phyloP scores from a whole-genome alignment of 345 rosid species.

The Firmiana major region DNA sequence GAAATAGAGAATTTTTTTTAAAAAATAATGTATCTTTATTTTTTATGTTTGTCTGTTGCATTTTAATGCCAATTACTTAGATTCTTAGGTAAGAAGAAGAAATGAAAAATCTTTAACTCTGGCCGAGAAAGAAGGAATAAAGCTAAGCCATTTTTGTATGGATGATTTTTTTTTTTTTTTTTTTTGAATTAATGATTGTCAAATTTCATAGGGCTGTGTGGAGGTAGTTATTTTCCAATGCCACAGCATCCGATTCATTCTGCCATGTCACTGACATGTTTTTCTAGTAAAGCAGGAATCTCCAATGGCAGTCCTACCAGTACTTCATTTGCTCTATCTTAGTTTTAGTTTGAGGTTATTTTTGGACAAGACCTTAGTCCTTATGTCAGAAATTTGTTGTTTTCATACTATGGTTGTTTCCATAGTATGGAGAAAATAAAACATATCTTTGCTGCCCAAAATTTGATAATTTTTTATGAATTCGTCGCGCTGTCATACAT shows the following conservation, averaged over 20 bases:
- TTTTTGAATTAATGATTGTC: not conserved
- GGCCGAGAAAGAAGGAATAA: not conserved
- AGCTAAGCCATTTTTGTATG: not conserved
- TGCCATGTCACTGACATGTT: conserved; percentile 23
- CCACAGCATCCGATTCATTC: conserved; percentile 4
- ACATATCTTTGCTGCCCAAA: not conserved
- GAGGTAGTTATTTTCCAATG: conserved; percentile 20
- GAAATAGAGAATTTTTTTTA: not conserved
- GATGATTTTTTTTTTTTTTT: not conserved
- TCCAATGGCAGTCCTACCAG: conserved; percentile 39
- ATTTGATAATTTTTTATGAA: not conserved
- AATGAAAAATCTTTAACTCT: not conserved
- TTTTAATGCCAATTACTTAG: not conserved
- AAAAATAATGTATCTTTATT: no score
- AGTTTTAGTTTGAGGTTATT: not conserved
- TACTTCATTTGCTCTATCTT: conserved; percentile 10
- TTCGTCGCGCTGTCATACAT: not conserved
- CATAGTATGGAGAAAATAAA: not conserved
- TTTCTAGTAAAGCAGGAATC: conserved; percentile 27
- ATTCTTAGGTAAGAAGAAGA: not conserved
- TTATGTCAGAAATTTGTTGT: not conserved
- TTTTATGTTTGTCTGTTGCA: not conserved
- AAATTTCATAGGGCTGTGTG: conserved; percentile 8
- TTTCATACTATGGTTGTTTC: no score
- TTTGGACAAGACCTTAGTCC: not conserved